Evolutionary conservation across 306 rosid species (phyloP).

Genomic region (Arachis stenosperma): DNA sequence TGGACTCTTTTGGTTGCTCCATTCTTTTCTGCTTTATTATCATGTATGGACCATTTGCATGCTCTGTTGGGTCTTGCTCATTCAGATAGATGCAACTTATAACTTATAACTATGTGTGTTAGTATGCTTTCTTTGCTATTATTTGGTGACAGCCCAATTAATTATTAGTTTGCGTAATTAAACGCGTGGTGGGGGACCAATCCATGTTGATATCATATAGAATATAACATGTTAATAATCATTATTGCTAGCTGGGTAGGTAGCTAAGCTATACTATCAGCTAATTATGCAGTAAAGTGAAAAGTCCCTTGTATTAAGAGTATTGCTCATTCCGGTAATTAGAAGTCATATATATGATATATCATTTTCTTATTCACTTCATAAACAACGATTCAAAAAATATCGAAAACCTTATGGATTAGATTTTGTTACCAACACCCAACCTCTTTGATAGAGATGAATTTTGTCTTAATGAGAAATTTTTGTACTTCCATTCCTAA

Average conservation of each 20-base stretch:
- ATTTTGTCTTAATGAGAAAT: background rate
- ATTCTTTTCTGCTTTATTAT: constrained; percentile 12
- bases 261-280: background rate
- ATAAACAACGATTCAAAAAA: background rate
- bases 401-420: background rate
- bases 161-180: background rate
- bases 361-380: background rate
- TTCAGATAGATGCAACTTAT: background rate
- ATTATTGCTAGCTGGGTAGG: background rate
- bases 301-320: background rate
- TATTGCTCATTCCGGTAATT: background rate
- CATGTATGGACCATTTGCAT: constrained; percentile 27
- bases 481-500: too few species aligned
- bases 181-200: constrained; percentile 14
- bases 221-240: background rate
- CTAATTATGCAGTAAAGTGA: constrained; percentile 4
- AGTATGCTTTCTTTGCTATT: background rate
- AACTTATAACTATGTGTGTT: background rate
- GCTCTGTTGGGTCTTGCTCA: background rate
- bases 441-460: background rate
- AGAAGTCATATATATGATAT: background rate
- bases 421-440: background rate
- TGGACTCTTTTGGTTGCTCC: constrained; percentile 9
- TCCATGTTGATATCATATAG: background rate
- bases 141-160: background rate